A percentile compares a stretch with the other conserved stretches of the same genome.
Conservation (phyloP, 2,329 filamentous ascomycete species). For the Graphiopsis chlorocephala region DNA sequence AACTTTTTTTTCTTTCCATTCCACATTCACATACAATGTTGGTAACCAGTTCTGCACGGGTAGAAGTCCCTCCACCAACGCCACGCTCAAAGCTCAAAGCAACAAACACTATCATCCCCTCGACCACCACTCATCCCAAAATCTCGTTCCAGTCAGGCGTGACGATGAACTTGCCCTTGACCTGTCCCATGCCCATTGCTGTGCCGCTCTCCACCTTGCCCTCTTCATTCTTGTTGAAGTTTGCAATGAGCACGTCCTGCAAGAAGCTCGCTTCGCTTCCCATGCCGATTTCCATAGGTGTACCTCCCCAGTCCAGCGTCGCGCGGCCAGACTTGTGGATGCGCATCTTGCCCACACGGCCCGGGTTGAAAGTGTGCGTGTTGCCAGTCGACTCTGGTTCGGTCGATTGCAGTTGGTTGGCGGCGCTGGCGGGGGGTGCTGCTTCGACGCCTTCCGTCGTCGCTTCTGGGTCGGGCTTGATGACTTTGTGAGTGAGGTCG, state of each 20-base stretch:
- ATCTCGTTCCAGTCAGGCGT: slow-evolving; percentile 60
- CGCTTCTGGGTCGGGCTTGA: slow-evolving; percentile 30
- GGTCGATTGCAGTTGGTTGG: slow-evolving; percentile 31
- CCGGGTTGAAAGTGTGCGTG: slow-evolving; percentile 43
- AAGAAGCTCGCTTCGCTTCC: slow-evolving; percentile 57
- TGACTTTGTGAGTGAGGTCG: slow-evolving; percentile 46
- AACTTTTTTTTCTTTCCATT: background rate
- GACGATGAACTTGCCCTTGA: slow-evolving; percentile 64
- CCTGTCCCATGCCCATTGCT: slow-evolving; percentile 57
- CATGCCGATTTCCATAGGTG: slow-evolving; percentile 56
- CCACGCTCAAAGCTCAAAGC: slow-evolving; percentile 14
- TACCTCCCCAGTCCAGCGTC: slow-evolving; percentile 62
- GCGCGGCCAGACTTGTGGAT: slow-evolving; percentile 61
- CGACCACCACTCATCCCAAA: slow-evolving; percentile 24
- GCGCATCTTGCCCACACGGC: slow-evolving; percentile 59
- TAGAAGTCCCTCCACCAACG: slow-evolving; percentile 4
- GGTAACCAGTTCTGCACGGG: background rate
- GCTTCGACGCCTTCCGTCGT: slow-evolving; percentile 21
- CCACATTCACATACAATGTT: background rate
- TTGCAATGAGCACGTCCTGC: slow-evolving; percentile 56
- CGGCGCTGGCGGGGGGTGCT: slow-evolving; percentile 28
- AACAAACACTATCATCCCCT: slow-evolving; percentile 20
- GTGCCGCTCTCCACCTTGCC: slow-evolving; percentile 36
- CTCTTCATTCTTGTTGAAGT: slow-evolving; percentile 28
- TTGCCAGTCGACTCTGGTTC: slow-evolving; percentile 38